These are phyloP conservation scores for Teratosphaeria pseudoeucalypti DNA, from an alignment of 2,329 filamentous ascomycete species.

Conservation along the genomic window DNA sequence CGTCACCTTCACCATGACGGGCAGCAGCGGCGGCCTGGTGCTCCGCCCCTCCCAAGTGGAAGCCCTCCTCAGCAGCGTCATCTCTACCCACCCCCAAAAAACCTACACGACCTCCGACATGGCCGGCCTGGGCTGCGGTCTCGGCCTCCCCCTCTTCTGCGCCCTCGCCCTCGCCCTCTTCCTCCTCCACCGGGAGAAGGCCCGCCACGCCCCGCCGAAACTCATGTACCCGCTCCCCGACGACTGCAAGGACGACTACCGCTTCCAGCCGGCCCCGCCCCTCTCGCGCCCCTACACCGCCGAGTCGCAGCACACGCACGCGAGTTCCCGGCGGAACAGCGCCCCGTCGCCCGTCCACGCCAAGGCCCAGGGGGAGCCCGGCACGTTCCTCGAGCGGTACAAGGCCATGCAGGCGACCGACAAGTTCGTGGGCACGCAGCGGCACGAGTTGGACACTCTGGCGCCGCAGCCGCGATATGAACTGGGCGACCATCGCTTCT, in stretches of 20 bases:
- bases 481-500: not conserved
- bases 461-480: not conserved
- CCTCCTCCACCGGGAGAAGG: constrained; percentile 13
- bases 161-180: constrained; percentile 14
- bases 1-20: constrained; percentile 18
- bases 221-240: constrained; percentile 25
- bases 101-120: constrained; percentile 17
- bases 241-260: constrained; percentile 12
- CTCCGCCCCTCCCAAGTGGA: constrained; percentile 21
- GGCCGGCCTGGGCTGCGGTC: constrained; percentile 19
- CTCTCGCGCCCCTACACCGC: not conserved
- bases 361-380: not conserved
- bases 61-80: constrained; percentile 12
- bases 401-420: not conserved
- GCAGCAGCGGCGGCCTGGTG: constrained; percentile 12
- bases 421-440: not conserved
- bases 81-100: not conserved
- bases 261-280: constrained; percentile 9
- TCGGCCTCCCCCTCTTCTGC: constrained; percentile 21
- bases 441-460: not conserved
- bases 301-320: not conserved
- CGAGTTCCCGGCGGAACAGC: not conserved
- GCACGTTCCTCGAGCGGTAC: not conserved
- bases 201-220: constrained; percentile 12
- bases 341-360: not conserved